Percentiles rank a stretch among this genome's conserved stretches.
phyloP scores from a whole-genome alignment of 2,329 filamentous ascomycete genomes.

The Colletotrichum sidae region DNA sequence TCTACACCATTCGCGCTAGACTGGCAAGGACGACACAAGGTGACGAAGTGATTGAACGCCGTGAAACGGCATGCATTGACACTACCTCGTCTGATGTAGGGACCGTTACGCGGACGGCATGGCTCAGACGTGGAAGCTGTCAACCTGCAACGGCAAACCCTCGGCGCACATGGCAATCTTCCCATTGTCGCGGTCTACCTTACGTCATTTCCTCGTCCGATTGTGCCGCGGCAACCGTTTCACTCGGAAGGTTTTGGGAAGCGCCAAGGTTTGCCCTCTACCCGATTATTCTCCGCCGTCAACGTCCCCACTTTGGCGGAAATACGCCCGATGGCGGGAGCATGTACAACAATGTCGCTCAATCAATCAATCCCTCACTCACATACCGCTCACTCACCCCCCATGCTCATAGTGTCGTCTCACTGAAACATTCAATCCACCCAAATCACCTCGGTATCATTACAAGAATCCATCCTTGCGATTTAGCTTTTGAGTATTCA shows the following conservation, averaged over 20 bases:
- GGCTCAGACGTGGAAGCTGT: constrained; percentile 13
- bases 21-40: neutral
- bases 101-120: neutral
- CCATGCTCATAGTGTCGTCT: neutral
- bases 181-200: constrained; percentile 16
- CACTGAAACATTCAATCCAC: neutral
- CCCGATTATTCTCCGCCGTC: constrained; percentile 14
- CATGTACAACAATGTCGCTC: constrained; percentile 10
- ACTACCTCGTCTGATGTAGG: constrained; percentile 25
- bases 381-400: constrained; percentile 9
- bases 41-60: neutral
- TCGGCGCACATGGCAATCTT: neutral
- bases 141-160: constrained; percentile 17
- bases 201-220: constrained; percentile 27
- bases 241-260: constrained; percentile 17
- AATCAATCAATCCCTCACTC: constrained; percentile 26
- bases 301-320: neutral
- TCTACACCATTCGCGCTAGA: too few species aligned
- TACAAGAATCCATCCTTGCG: too few species aligned
- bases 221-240: constrained; percentile 30
- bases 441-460: too few species aligned
- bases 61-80: constrained; percentile 28
- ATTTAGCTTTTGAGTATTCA: too few species aligned
- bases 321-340: neutral
- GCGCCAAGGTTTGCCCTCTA: neutral